These are phyloP conservation scores for Penicillium nordicum DNA, from an alignment of 2,329 filamentous ascomycete genomes.

Conservation along the genomic window DNA sequence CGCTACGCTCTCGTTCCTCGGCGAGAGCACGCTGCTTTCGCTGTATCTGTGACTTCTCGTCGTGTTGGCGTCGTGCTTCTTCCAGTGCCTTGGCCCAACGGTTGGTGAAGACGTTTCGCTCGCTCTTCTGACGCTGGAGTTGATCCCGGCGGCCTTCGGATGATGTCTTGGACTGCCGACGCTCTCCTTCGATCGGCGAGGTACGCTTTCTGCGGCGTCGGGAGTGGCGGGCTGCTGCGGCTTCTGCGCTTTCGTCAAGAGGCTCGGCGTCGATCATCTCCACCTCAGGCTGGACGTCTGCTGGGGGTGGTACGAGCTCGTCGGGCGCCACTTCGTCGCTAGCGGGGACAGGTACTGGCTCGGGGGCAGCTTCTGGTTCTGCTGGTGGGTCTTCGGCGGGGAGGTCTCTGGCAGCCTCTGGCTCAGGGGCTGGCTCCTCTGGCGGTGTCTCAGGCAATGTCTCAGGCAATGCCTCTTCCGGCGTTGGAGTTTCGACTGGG, in stretches of 20 bases:
- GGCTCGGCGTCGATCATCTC: slow-evolving; percentile 1
- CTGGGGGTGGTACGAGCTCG: slow-evolving; percentile 1
- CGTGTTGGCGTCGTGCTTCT: slow-evolving; percentile 35
- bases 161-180: slow-evolving; percentile 37
- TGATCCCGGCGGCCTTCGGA: slow-evolving; percentile 31
- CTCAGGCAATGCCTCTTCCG: slow-evolving; percentile 4
- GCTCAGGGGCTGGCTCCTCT: slow-evolving; percentile 2
- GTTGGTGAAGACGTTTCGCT: slow-evolving; percentile 31
- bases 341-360: slow-evolving; percentile 5
- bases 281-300: background rate
- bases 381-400: slow-evolving; percentile 7
- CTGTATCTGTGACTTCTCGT: slow-evolving; percentile 29
- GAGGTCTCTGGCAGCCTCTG: slow-evolving; percentile 5
- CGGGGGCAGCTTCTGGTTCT: slow-evolving; percentile 7
- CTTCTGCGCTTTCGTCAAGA: slow-evolving; percentile 11
- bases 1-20: slow-evolving; percentile 23
- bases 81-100: slow-evolving; percentile 36
- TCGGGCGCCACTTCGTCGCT: slow-evolving; percentile 11
- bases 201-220: slow-evolving; percentile 33
- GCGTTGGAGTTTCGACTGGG: background rate
- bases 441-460: slow-evolving; percentile 1
- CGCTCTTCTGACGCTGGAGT: slow-evolving; percentile 34
- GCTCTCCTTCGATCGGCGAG: slow-evolving; percentile 31
- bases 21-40: slow-evolving; percentile 20
- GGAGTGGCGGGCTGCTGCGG: slow-evolving; percentile 13